These are phyloP conservation scores for Sporodiniella umbellata DNA, from an alignment of 371 early-diverging fungal genomes.

Conservation along the genomic window DNA sequence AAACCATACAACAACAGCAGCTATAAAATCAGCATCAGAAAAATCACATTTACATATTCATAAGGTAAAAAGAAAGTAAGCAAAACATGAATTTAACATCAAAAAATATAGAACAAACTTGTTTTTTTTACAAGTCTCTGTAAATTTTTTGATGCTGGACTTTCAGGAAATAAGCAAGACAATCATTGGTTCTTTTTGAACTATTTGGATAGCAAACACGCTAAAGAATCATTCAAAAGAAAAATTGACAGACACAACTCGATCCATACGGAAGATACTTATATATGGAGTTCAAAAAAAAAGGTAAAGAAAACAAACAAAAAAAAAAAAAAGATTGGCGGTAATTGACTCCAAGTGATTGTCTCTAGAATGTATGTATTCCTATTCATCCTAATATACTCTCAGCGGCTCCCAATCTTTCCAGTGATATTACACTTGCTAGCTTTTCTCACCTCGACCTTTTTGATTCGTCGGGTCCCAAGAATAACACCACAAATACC, in stretches of 20 bases:
- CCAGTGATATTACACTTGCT: conserved; percentile 9
- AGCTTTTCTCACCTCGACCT: conserved; percentile 29
- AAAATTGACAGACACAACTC: conserved; percentile 14
- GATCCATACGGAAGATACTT: conserved; percentile 5
- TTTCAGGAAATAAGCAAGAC: conserved; percentile 26
- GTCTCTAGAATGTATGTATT: conserved; percentile 7
- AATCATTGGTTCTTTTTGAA: conserved; percentile 52
- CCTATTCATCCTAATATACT: conserved; percentile 16
- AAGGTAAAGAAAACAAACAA: conserved; percentile 9
- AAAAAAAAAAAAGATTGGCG: neutral
- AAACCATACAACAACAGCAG: conserved; percentile 10
- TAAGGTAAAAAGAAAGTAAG: conserved; percentile 19
- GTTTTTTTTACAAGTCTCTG: conserved; percentile 33
- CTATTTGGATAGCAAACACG: conserved; percentile 43
- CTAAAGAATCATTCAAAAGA: conserved; percentile 39
- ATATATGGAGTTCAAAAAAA: conserved; percentile 10
- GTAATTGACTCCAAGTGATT: neutral
- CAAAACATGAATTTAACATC: neutral
- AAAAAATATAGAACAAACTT: conserved; percentile 26
- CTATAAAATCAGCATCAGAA: conserved; percentile 36
- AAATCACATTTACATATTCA: conserved; percentile 44
- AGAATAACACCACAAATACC: conserved; percentile 4
- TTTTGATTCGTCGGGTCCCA: conserved; percentile 36
- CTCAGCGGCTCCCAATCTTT: conserved; percentile 19
- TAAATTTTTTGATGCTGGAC: conserved; percentile 43